Evolutionary conservation across 805 yeast species (phyloP).

Genomic region (Middelhovenomyces tepae): DNA sequence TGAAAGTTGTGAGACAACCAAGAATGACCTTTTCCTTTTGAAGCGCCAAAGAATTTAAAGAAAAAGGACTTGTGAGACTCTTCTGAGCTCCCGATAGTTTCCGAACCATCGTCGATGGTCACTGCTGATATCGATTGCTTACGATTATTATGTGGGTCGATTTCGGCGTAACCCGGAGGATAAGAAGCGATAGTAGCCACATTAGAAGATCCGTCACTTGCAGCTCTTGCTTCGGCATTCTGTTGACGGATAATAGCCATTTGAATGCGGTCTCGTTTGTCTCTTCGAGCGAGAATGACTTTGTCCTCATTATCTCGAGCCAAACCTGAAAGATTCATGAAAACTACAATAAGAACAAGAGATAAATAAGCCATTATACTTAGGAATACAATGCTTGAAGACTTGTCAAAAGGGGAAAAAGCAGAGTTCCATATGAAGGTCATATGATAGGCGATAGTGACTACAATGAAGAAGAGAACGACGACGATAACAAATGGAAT

Average conservation of each 20-base stretch:
- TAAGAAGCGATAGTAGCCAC: too few relatives aligned
- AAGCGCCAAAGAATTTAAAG: slow-evolving; percentile 8
- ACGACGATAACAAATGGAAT: slow-evolving; percentile 16
- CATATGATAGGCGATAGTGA: slow-evolving; percentile 14
- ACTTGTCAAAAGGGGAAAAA: slow-evolving; percentile 19
- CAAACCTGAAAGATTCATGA: slow-evolving; percentile 19
- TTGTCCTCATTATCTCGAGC: slow-evolving; percentile 20
- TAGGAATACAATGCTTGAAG: slow-evolving; percentile 16
- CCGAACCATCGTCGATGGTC: background rate
- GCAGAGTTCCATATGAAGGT: slow-evolving; percentile 11
- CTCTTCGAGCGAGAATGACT: slow-evolving; percentile 14
- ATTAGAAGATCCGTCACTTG: too few relatives aligned
- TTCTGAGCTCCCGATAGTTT: background rate
- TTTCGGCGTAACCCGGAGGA: too few relatives aligned
- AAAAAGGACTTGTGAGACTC: slow-evolving; percentile 2
- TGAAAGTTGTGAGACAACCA: slow-evolving; percentile 9
- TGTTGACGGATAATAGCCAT: too few relatives aligned
- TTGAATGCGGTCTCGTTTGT: slow-evolving; percentile 11
- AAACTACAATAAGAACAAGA: slow-evolving; percentile 14
- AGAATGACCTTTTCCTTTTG: slow-evolving; percentile 5
- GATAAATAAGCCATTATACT: slow-evolving; percentile 22
- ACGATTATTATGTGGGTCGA: background rate
- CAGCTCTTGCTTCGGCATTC: slow-evolving; percentile 1
- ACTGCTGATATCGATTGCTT: background rate
- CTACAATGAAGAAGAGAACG: slow-evolving; percentile 9